These are phyloP conservation scores for Cucurbita maxima DNA, from an alignment of 306 rosid genomes.

Conservation along the genomic window DNA sequence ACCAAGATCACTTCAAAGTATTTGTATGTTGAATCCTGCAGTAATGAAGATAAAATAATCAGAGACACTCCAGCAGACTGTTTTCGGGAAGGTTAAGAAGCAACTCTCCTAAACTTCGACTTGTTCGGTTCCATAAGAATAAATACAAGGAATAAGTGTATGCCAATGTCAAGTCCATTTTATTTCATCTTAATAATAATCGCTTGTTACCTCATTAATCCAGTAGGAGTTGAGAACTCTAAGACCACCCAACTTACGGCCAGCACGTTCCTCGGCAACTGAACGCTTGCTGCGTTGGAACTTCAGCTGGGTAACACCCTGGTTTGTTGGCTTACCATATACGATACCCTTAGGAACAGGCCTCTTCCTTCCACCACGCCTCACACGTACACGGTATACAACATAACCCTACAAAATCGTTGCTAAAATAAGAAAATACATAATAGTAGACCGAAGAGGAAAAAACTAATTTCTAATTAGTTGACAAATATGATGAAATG, in stretches of 20 bases:
- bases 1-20: constrained; percentile 64
- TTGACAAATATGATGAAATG: neutral
- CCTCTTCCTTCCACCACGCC: constrained; percentile 90
- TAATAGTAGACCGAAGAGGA: neutral
- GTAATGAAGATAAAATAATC: neutral
- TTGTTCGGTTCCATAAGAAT: neutral
- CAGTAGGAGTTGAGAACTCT: constrained; percentile 85
- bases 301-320: constrained; percentile 81
- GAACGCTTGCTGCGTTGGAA: constrained; percentile 84
- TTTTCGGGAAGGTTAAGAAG: neutral
- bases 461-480: neutral
- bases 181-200: neutral
- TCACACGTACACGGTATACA: constrained; percentile 69
- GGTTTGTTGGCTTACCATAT: constrained; percentile 89
- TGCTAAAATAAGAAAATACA: neutral
- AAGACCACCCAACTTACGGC: constrained; percentile 81
- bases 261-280: constrained; percentile 92
- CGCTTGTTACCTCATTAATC: constrained; percentile 58
- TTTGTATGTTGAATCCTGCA: constrained; percentile 74
- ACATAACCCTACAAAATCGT: constrained; percentile 49
- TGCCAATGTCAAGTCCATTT: neutral
- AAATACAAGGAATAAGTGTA: neutral
- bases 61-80: neutral
- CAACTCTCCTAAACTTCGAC: neutral
- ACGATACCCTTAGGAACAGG: constrained; percentile 93